These are phyloP conservation scores for Sporothrix brunneoviolacea DNA, from an alignment of 2,329 filamentous ascomycete species.

Conservation along the genomic window DNA sequence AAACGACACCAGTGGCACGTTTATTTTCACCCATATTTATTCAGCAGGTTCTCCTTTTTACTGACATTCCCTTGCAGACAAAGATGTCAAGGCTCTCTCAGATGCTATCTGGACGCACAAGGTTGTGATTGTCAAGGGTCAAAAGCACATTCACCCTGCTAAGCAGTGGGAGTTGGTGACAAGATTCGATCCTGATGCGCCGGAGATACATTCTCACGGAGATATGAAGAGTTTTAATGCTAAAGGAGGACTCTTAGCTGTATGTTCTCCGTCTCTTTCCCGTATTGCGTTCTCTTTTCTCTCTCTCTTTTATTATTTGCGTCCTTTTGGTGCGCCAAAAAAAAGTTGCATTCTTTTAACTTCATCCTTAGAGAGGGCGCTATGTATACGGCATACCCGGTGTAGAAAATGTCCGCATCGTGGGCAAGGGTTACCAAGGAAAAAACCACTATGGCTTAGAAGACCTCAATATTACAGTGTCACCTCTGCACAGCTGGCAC, in stretches of 20 bases:
- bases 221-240: conserved; percentile 34
- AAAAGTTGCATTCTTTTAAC: too few species aligned
- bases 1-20: conserved; percentile 28
- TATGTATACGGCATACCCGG: conserved; percentile 33
- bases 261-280: too few species aligned
- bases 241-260: conserved; percentile 34
- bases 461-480: conserved; percentile 26
- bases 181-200: conserved; percentile 35
- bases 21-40: too few species aligned
- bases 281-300: too few species aligned
- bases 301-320: too few species aligned
- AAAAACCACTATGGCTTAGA: conserved; percentile 37
- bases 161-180: conserved; percentile 41
- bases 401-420: conserved; percentile 37
- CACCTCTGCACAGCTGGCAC: conserved; percentile 33
- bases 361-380: conserved; percentile 23
- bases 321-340: too few species aligned
- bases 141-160: conserved; percentile 32
- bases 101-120: conserved; percentile 38
- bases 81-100: conserved; percentile 30
- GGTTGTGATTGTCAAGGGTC: conserved; percentile 36
- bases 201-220: conserved; percentile 36
- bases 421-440: conserved; percentile 40
- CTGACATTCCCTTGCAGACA: conserved; percentile 24
- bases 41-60: too few species aligned